A percentile compares a stretch with the other conserved stretches of the same genome.
Evolutionary conservation across 106 monocot species (phyloP).

Genomic region (Apostasia ramifera): DNA sequence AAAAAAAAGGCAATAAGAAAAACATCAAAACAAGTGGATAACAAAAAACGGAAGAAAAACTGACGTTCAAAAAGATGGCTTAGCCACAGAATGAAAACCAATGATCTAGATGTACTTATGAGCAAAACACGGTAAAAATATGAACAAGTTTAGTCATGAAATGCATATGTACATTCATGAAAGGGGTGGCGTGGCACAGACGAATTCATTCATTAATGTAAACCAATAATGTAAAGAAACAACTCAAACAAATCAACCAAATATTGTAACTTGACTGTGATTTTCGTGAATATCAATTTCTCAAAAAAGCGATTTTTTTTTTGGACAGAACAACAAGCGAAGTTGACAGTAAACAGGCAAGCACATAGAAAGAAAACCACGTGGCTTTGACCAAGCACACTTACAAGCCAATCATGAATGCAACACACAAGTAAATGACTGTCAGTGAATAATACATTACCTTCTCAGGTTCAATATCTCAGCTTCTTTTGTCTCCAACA

Average conservation of each 20-base stretch:
- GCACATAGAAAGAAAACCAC: neutral
- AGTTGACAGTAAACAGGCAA: neutral
- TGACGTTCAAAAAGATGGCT: neutral
- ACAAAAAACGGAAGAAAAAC: neutral
- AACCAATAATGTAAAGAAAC: no score
- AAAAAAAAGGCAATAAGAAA: constrained; percentile 3
- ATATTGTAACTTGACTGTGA: no score
- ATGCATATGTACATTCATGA: no score
- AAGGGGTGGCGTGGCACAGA: no score
- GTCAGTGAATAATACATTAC: constrained; percentile 21
- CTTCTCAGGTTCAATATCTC: constrained; percentile 58
- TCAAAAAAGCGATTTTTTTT: neutral
- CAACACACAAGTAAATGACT: neutral
- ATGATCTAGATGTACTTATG: neutral
- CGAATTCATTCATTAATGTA: no score
- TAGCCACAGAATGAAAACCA: neutral
- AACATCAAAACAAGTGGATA: neutral
- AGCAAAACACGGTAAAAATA: neutral
- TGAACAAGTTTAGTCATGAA: no score
- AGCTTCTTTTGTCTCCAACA: constrained; percentile 71
- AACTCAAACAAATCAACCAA: no score
- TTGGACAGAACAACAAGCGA: neutral
- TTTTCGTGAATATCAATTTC: neutral
- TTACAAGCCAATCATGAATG: neutral
- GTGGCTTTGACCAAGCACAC: neutral